phyloP scores from a whole-genome alignment of 164 flowering plant genomes.

The Liriodendron chinense region DNA sequence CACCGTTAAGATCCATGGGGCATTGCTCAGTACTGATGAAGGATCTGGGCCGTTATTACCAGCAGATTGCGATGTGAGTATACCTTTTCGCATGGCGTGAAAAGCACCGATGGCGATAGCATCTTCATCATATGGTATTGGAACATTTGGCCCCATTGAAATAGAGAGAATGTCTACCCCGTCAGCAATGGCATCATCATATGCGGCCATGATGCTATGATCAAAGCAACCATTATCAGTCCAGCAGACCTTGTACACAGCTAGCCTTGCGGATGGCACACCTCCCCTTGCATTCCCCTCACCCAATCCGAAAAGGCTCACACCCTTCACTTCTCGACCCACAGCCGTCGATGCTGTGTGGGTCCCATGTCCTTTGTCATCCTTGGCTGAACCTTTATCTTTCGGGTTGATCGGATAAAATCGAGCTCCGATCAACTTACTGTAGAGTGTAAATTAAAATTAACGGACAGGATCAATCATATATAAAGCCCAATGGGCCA shows the following conservation, averaged over 20 bases:
- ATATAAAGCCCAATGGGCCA: neutral
- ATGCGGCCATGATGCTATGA: slow-evolving; percentile 64
- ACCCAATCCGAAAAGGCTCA: slow-evolving; percentile 66
- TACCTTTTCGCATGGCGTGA: slow-evolving; percentile 68
- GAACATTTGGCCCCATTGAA: slow-evolving; percentile 45
- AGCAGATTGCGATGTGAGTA: slow-evolving; percentile 58
- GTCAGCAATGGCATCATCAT: slow-evolving; percentile 70
- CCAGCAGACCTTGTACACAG: slow-evolving; percentile 84
- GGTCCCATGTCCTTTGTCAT: slow-evolving; percentile 69
- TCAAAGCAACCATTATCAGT: slow-evolving; percentile 63
- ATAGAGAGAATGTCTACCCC: slow-evolving; percentile 80
- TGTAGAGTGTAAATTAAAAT: slow-evolving; percentile 1
- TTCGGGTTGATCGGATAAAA: neutral
- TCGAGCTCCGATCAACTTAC: slow-evolving; percentile 50
- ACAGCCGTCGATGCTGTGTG: slow-evolving; percentile 80
- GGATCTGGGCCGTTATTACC: slow-evolving; percentile 66
- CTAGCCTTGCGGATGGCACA: slow-evolving; percentile 67
- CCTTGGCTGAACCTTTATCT: slow-evolving; percentile 11
- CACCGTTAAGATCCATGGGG: slow-evolving; percentile 82
- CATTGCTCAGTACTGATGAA: slow-evolving; percentile 38
- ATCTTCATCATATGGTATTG: slow-evolving; percentile 29
- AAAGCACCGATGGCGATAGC: slow-evolving; percentile 59
- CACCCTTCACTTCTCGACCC: slow-evolving; percentile 41
- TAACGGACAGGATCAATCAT: neutral
- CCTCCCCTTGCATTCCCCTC: slow-evolving; percentile 73